A percentile compares a stretch with the other conserved stretches of the same genome.
Conservation (phyloP, 2,329 filamentous ascomycete species). For the Neocatenulostroma microsporum region DNA sequence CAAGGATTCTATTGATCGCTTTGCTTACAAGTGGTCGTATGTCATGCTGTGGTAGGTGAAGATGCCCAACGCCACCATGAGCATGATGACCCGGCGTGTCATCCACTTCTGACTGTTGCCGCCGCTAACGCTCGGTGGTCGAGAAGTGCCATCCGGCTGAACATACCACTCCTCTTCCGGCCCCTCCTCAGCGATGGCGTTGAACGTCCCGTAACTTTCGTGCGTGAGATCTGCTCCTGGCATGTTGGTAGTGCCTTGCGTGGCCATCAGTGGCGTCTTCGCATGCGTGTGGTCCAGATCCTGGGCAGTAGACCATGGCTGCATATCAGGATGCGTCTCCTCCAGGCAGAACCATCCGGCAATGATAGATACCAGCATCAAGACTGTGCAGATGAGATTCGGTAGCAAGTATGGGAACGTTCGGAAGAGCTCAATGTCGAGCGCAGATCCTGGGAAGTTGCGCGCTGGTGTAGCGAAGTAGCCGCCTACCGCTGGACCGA, state of each 20-base stretch:
- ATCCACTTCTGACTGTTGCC: constrained; percentile 42
- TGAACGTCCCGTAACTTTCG: constrained; percentile 47
- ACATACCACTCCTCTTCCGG: constrained; percentile 47
- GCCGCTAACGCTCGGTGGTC: constrained; percentile 25
- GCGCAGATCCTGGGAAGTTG: constrained; percentile 65
- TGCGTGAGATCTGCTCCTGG: constrained; percentile 65
- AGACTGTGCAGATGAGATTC: constrained; percentile 70
- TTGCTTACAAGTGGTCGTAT: constrained; percentile 82
- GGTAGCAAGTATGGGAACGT: constrained; percentile 81
- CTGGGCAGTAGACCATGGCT: constrained; percentile 43
- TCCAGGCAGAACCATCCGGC: constrained; percentile 73
- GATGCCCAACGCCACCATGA: constrained; percentile 75
- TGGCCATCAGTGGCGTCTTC: constrained; percentile 62
- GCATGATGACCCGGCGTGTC: constrained; percentile 60
- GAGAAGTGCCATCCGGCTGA: constrained; percentile 38
- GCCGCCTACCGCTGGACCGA: constrained; percentile 82
- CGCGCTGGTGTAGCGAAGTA: constrained; percentile 71
- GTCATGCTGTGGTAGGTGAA: constrained; percentile 96
- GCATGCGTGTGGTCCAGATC: no score
- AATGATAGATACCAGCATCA: constrained; percentile 71
- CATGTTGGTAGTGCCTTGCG: constrained; percentile 59
- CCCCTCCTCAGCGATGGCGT: constrained; percentile 44
- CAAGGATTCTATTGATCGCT: no score
- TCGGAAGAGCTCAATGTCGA: constrained; percentile 60
- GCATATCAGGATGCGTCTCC: constrained; percentile 83